Base-by-base conservation (phyloP, 805 yeast species). In the Saccharomycopsis vini region DNA sequence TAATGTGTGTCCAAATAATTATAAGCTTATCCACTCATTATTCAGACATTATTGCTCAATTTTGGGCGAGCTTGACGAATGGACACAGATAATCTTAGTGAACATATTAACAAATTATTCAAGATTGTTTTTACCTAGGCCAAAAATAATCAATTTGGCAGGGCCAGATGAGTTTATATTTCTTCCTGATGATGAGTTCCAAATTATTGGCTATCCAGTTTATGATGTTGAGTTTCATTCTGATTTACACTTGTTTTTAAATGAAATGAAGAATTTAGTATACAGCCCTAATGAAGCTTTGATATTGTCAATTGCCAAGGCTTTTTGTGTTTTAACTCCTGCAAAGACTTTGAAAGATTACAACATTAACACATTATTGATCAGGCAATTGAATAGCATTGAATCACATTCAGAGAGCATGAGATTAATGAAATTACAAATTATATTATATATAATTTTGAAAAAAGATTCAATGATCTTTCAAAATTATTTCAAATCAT, bases 11-110 rank as follows among this genome's bases (percentile, higher is more conserved):
- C 74, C 78, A 0, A 72, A 75, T 26, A 68, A 72, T 35, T 71
- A 82, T 59, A 82, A 75, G 2, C 59, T 83, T 28, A 60, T 90
- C 2, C 97, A 92, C 57, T 75, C 81, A 2, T 76, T 78, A 52
- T 83, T 71, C 56, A 71, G 83, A 24, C 69, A 77, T 18, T 71
- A 72, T 40, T 77, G 86, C 46, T 55, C 63, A 1, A 60, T 68
- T 26, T 50, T 76, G 22, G 51, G 55, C 0, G 66, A 71, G 1
- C 66, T 90, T 43, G 95, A 88, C 46, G 81, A 79, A 42, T 85
- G 88, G 82, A 63, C 86, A 6, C 88, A 83, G 54, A 59, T 71
- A 0, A 56, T 66, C 9, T 59, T 79, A 13, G 62, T 86, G 18
- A 84, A 83, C 39, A 52, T 84, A 3, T 63, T 89, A 40, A 72